These are phyloP conservation scores for Pelargonium citronellum DNA, from an alignment of 441 rosid species.

Conservation along the genomic window DNA sequence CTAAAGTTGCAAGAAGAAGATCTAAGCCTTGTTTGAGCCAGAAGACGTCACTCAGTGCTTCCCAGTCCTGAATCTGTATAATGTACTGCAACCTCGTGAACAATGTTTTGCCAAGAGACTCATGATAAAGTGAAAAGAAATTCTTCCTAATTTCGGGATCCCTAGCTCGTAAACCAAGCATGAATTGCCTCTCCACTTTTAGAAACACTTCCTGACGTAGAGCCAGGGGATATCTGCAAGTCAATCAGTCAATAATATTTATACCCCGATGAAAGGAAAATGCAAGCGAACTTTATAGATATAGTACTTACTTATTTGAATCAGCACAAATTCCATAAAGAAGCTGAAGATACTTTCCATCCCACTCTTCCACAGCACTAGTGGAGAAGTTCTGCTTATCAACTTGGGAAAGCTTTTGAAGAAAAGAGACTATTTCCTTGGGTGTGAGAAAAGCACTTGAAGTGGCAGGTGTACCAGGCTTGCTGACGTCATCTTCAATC, in stretches of 20 bases:
- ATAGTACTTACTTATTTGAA: conserved; percentile 61
- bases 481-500: conserved; percentile 72
- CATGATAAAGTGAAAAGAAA: conserved; percentile 80
- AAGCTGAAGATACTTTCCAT: conserved; percentile 82
- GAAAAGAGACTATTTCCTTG: conserved; percentile 80
- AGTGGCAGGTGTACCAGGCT: conserved; percentile 42
- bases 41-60: conserved; percentile 94
- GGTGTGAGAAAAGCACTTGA: conserved; percentile 53
- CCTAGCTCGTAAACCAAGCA: conserved; percentile 94
- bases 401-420: conserved; percentile 86
- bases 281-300: conserved; percentile 6
- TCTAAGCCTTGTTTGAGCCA: conserved; percentile 99
- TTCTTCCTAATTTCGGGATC: conserved; percentile 90
- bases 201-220: conserved; percentile 87
- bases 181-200: conserved; percentile 94
- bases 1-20: conserved; percentile 85
- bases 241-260: conserved; percentile 25
- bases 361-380: conserved; percentile 82
- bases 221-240: conserved; percentile 50
- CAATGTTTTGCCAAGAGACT: conserved; percentile 67
- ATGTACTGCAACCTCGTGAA: conserved; percentile 78
- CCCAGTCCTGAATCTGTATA: conserved; percentile 93
- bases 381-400: conserved; percentile 75
- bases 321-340: conserved; percentile 84
- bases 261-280: conserved; percentile 19